A percentile compares a stretch with the other conserved stretches of the same genome.
phyloP scores from a whole-genome alignment of 495 filamentous ascomycete species.

The Beverwykella pulmonaria region DNA sequence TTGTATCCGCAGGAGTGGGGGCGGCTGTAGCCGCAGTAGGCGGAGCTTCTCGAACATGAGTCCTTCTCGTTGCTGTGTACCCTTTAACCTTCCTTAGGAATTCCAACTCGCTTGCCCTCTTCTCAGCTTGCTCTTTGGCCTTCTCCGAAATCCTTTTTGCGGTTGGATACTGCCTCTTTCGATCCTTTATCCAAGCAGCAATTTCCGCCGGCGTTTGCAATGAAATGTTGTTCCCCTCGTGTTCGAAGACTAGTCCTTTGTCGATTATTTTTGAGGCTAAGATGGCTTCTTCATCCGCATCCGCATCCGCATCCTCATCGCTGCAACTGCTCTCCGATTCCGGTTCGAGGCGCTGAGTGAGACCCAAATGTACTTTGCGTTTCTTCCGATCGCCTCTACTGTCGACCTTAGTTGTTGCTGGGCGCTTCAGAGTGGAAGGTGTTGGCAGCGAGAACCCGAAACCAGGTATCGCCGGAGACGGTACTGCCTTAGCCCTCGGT shows the following conservation, averaged over 20 bases:
- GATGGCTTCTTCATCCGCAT: constrained; percentile 67
- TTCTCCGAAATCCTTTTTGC: constrained; percentile 61
- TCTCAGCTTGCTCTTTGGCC: constrained; percentile 30
- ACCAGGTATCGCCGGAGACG: constrained; percentile 61
- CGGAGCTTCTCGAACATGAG: constrained; percentile 34
- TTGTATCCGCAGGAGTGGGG: not conserved
- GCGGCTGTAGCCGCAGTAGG: not conserved
- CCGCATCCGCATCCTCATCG: constrained; percentile 65
- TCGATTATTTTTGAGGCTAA: constrained; percentile 12
- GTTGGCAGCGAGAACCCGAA: constrained; percentile 62
- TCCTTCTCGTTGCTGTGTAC: constrained; percentile 44
- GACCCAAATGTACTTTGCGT: constrained; percentile 75
- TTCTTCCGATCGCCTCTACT: constrained; percentile 67
- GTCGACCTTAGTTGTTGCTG: constrained; percentile 52
- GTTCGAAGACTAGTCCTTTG: constrained; percentile 36
- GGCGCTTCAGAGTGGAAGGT: constrained; percentile 47
- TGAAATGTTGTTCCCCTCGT: constrained; percentile 41
- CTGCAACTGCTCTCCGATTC: constrained; percentile 66
- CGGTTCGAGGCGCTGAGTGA: constrained; percentile 73
- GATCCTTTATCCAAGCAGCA: constrained; percentile 77
- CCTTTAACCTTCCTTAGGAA: constrained; percentile 27
- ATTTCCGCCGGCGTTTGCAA: constrained; percentile 67
- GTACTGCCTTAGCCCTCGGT: constrained; percentile 43
- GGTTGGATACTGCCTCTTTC: constrained; percentile 77
- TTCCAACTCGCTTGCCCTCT: constrained; percentile 30